Conservation (phyloP, 108 stramenopile species). For the Discostella stelligeroides region DNA sequence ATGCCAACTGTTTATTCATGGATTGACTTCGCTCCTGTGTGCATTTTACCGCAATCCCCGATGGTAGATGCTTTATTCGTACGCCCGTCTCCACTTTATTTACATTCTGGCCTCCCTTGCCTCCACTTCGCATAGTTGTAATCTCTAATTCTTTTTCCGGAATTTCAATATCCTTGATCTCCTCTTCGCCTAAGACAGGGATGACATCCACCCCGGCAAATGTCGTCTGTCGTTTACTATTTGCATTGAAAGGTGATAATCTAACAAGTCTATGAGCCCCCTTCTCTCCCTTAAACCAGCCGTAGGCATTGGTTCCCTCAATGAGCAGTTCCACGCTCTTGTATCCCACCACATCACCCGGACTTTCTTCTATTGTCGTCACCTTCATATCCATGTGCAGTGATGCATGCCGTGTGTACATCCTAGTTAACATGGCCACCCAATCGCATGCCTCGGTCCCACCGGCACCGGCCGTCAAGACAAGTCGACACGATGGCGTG, state of each 20-base stretch:
- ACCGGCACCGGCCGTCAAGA: conserved; percentile 96
- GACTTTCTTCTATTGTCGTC: conserved; percentile 53
- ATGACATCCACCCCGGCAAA: conserved; percentile 95
- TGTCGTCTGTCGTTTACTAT: conserved; percentile 95
- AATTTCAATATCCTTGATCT: conserved; percentile 88
- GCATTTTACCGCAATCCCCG: conserved; percentile 94
- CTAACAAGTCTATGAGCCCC: conserved; percentile 95
- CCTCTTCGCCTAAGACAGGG: conserved; percentile 81
- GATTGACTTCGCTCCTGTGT: conserved; percentile 97
- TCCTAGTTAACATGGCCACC: conserved; percentile 80
- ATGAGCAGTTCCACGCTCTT: conserved; percentile 87
- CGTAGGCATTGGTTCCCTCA: conserved; percentile 70
- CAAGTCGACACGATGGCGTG: conserved; percentile 71
- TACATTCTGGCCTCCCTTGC: conserved; percentile 99
- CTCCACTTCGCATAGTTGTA: conserved; percentile 89
- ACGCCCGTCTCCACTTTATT: conserved; percentile 99
- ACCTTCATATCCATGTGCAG: conserved; percentile 64
- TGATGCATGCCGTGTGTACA: conserved; percentile 84
- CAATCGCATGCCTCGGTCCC: conserved; percentile 97
- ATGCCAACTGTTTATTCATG: conserved; percentile 94
- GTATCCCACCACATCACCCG: conserved; percentile 87
- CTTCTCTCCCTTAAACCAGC: conserved; percentile 91
- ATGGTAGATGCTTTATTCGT: conserved; percentile 94
- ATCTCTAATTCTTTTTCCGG: conserved; percentile 86
- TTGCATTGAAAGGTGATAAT: conserved; percentile 91